Percentiles rank a stretch among this genome's conserved stretches.
These are phyloP conservation scores for Paraphoma sp. DNA, from an alignment of 2,329 filamentous ascomycete genomes.

Conservation along the genomic window DNA sequence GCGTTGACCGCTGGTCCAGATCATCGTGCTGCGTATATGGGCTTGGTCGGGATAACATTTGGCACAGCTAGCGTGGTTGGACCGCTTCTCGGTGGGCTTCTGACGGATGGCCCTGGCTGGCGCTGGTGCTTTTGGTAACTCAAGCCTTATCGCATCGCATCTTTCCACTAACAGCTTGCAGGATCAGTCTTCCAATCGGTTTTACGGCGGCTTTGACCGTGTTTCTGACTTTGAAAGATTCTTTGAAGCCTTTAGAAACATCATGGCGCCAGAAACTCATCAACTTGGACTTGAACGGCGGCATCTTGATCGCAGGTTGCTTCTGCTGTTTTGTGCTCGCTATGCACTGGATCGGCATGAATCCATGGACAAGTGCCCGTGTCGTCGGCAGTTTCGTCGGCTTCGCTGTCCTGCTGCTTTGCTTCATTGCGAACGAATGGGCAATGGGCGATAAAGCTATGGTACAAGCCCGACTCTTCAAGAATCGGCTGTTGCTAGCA, in stretches of 20 bases:
- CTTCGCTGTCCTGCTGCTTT: constrained; percentile 52
- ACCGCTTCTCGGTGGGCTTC: constrained; percentile 51
- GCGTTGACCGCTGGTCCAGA: constrained; percentile 48
- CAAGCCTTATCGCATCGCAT: neutral
- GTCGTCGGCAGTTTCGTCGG: constrained; percentile 58
- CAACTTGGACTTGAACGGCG: constrained; percentile 34
- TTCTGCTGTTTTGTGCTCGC: constrained; percentile 36
- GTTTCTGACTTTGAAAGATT: constrained; percentile 29
- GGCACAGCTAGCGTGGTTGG: constrained; percentile 50
- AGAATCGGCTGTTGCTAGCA: constrained; percentile 19
- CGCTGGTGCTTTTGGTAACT: constrained; percentile 47
- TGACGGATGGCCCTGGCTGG: constrained; percentile 52
- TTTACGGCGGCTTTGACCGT: constrained; percentile 40
- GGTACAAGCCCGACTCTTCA: constrained; percentile 29
- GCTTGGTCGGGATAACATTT: constrained; percentile 46
- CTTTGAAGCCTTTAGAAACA: constrained; percentile 14
- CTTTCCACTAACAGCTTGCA: constrained; percentile 20
- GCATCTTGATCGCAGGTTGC: constrained; percentile 19
- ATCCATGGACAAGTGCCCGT: constrained; percentile 53
- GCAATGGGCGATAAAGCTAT: constrained; percentile 35
- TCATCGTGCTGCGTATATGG: constrained; percentile 49
- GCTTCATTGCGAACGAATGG: constrained; percentile 48
- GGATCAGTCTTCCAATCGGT: constrained; percentile 54
- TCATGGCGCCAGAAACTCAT: constrained; percentile 24
- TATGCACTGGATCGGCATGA: constrained; percentile 38